Conservation (phyloP, 768 basidiomycete genomes). For the Xerocomellus dryophilus region DNA sequence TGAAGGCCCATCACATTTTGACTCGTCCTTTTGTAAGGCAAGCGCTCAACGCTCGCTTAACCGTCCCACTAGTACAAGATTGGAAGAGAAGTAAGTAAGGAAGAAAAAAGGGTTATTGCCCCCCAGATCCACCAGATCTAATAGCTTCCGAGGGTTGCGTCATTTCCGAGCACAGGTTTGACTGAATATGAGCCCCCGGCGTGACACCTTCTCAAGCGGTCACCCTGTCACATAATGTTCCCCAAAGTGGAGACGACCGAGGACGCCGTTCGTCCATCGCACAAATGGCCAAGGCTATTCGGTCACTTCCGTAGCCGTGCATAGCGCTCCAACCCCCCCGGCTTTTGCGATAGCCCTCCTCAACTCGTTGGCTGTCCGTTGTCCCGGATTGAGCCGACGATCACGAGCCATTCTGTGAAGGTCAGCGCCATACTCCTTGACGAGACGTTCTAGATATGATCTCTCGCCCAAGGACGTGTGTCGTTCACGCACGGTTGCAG, state of each 20-base stretch:
- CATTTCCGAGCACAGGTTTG: constrained; percentile 33
- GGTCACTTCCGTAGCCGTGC: constrained; percentile 1
- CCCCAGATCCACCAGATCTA: constrained; percentile 14
- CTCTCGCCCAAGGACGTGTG: constrained; percentile 69
- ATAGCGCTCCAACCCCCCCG: constrained; percentile 39
- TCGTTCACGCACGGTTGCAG: constrained; percentile 48
- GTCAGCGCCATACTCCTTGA: constrained; percentile 69
- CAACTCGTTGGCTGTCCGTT: constrained; percentile 81
- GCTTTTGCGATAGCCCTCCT: constrained; percentile 58
- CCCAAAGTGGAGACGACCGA: constrained; percentile 14
- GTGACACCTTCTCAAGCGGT: constrained; percentile 23
- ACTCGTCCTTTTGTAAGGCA: not conserved
- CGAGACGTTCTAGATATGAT: constrained; percentile 61
- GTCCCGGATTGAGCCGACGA: constrained; percentile 73
- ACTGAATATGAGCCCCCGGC: constrained; percentile 20
- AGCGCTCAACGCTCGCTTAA: not conserved
- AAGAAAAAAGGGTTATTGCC: constrained; percentile 5
- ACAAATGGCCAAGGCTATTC: constrained; percentile 1
- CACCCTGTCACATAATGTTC: constrained; percentile 28
- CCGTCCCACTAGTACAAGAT: too few relatives aligned
- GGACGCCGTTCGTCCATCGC: constrained; percentile 1
- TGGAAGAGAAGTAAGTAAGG: constrained; percentile 1
- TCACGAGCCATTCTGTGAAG: constrained; percentile 76
- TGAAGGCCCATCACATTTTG: not conserved
- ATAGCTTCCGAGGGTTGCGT: constrained; percentile 11